Base-by-base conservation (phyloP, 2,329 filamentous ascomycete species). In the Alternaria postmessia region DNA sequence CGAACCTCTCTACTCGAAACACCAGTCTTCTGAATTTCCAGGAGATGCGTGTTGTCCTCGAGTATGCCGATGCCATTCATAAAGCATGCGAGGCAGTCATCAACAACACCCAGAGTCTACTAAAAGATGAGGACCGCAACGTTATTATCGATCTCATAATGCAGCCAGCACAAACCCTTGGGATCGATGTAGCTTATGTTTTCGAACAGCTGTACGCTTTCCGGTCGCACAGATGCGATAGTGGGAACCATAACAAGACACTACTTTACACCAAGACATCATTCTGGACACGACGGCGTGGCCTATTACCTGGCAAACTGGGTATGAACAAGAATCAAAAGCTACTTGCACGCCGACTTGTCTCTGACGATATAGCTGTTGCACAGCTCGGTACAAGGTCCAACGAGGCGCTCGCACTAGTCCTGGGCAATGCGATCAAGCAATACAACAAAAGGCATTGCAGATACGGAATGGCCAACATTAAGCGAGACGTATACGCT, bases 281-380 rank as follows among this genome's bases (percentile, higher is more conserved):
- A 4, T 24, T 41, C 0, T 59, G 56, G 56, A 14, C 34, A 1
- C 56, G 41, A 2, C 24, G 56, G 3, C 49, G 39, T 6, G 43
- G 38, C 5, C 38, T 54, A 4, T 12, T 54, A 18, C 49, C 48
- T 26, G 38, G 26, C 5, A 49, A 48, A 30, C 14, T 44, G 56
- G 32, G 36, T 16, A 22, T 48, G 7, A 36, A 43, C 2, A 59
- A 54, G 28, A 38, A 30, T n/a, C 49, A 53, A 9, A 54, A 34
- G 43, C n/a, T 59, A 3, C 56, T 59, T 18, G 51, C 56, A 22
- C 41, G n/a, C 8, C 43, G 51, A 12, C 56, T 59, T 9, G 56
- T 59, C 12, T 59, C 56, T 0, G 56, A 59, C 9, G 56, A 54
- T 3, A 59, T 59, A 9, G 51, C 44, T 0, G 34, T 59, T 11